phyloP scores from a whole-genome alignment of 352 stramenopile species.

The Phytophthora sojae region DNA sequence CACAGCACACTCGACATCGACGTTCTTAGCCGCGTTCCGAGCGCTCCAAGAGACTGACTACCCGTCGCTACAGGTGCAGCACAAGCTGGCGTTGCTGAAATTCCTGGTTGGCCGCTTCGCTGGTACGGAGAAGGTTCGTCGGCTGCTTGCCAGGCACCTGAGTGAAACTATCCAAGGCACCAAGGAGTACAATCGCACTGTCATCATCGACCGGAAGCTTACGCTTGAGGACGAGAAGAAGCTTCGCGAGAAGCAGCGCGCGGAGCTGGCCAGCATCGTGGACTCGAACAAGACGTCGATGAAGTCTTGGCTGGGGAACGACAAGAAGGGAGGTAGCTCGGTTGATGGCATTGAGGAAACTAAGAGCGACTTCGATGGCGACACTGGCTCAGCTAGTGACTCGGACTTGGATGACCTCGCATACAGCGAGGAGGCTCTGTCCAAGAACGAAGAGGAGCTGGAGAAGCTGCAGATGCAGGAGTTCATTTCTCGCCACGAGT shows the following conservation, averaged over 20 bases:
- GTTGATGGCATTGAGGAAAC: conserved; percentile 49
- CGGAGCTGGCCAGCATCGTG: conserved; percentile 59
- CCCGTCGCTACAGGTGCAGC: conserved; percentile 48
- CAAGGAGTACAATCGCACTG: conserved; percentile 79
- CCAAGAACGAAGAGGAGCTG: conserved; percentile 79
- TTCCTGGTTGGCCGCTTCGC: conserved; percentile 74
- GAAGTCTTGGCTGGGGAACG: conserved; percentile 64
- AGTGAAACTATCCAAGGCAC: conserved; percentile 60
- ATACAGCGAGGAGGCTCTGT: conserved; percentile 64
- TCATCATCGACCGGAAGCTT: conserved; percentile 71
- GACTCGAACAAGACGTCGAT: conserved; percentile 68
- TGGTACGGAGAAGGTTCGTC: conserved; percentile 71
- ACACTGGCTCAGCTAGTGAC: conserved; percentile 58
- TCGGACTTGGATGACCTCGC: conserved; percentile 71
- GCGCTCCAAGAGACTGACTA: conserved; percentile 65
- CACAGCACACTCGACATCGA: conserved; percentile 45
- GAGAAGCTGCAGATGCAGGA: conserved; percentile 68
- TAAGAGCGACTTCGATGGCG: conserved; percentile 46
- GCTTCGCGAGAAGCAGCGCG: conserved; percentile 73
- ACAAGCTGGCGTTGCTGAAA: conserved; percentile 79
- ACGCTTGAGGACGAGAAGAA: conserved; percentile 86
- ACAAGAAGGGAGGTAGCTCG: conserved; percentile 53
- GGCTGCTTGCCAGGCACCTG: conserved; percentile 65
- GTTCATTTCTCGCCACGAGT: conserved; percentile 84
- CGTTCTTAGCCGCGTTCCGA: conserved; percentile 57